Evolutionary conservation across 352 stramenopile species (phyloP).

Genomic region (Phytophthora sp.): DNA sequence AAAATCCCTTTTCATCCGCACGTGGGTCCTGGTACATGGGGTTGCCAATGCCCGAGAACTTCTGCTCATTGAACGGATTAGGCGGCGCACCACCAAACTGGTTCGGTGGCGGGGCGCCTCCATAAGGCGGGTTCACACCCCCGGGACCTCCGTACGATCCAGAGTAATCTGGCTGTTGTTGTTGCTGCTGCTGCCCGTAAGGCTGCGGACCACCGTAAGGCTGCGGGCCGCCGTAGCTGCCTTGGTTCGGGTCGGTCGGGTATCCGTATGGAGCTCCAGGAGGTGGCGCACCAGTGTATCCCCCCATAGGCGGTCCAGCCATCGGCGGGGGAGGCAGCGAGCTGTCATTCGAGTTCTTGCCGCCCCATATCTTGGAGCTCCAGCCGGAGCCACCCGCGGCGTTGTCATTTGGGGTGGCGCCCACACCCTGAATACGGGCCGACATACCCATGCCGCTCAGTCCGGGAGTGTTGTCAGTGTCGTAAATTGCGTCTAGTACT

Average conservation of each 20-base stretch:
- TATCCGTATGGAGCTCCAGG: slow-evolving; percentile 54
- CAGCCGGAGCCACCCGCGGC: slow-evolving; percentile 50
- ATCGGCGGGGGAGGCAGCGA: slow-evolving; percentile 51
- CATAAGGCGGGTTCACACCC: slow-evolving; percentile 41
- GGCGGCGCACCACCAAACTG: slow-evolving; percentile 55
- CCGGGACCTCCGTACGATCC: slow-evolving; percentile 52
- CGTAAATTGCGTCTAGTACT: slow-evolving; percentile 94
- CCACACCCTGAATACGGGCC: slow-evolving; percentile 80
- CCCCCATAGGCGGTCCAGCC: slow-evolving; percentile 57
- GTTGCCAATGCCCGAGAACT: slow-evolving; percentile 95
- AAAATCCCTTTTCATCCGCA: slow-evolving; percentile 86
- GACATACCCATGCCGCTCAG: slow-evolving; percentile 81
- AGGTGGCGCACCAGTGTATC: slow-evolving; percentile 45
- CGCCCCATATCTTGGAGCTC: slow-evolving; percentile 75
- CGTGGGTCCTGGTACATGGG: slow-evolving; percentile 94
- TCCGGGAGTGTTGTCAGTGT: slow-evolving; percentile 76
- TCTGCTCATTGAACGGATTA: slow-evolving; percentile 65
- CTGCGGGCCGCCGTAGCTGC: slow-evolving; percentile 53
- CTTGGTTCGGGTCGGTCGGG: slow-evolving; percentile 50
- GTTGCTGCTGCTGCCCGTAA: slow-evolving; percentile 49
- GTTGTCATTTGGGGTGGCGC: slow-evolving; percentile 61
- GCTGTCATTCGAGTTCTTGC: slow-evolving; percentile 69
- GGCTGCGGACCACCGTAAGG: slow-evolving; percentile 44
- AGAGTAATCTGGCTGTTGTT: slow-evolving; percentile 60
- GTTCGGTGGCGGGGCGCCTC: slow-evolving; percentile 37